Percentiles rank a stretch among this genome's conserved stretches.
phyloP scores from a whole-genome alignment of 805 yeast genomes.

The Hanseniaspora lindneri region DNA sequence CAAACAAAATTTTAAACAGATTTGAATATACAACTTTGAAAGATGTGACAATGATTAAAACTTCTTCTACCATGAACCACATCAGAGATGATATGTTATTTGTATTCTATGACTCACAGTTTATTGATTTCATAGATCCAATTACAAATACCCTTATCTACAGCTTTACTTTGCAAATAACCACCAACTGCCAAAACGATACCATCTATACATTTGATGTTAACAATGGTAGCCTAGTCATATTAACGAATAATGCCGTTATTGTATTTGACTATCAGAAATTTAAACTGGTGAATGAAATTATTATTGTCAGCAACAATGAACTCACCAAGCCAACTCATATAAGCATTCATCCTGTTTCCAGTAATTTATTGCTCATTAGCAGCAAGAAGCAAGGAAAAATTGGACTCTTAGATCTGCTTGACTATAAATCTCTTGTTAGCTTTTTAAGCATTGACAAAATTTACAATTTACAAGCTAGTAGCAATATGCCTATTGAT shows the following conservation, averaged over 20 bases:
- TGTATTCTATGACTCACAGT: slow-evolving; percentile 1
- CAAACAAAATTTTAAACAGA: slow-evolving; percentile 6
- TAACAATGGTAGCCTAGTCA: not conserved
- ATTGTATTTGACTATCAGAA: not conserved
- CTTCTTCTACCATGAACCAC: not conserved
- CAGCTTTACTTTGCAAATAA: not conserved
- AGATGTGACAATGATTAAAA: slow-evolving; percentile 4
- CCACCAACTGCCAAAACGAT: slow-evolving; percentile 7
- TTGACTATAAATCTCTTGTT: not conserved
- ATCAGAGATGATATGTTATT: slow-evolving; percentile 5
- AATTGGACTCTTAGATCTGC: slow-evolving; percentile 1
- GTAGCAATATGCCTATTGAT: not conserved
- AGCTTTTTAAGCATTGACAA: not conserved
- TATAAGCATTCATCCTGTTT: not conserved
- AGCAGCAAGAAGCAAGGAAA: slow-evolving; percentile 1
- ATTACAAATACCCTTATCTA: not conserved
- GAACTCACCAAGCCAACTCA: not conserved
- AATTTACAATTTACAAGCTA: not conserved
- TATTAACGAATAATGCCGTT: slow-evolving; percentile 8
- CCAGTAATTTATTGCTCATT: not conserved
- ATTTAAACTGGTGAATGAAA: slow-evolving; percentile 1
- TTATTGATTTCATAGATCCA: slow-evolving; percentile 9
- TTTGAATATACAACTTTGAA: slow-evolving; percentile 2
- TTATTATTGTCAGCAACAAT: slow-evolving; percentile 1
- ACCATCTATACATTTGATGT: slow-evolving; percentile 1